These are phyloP conservation scores for Tricholoma terreum DNA, from an alignment of 768 basidiomycete species.

Conservation along the genomic window DNA sequence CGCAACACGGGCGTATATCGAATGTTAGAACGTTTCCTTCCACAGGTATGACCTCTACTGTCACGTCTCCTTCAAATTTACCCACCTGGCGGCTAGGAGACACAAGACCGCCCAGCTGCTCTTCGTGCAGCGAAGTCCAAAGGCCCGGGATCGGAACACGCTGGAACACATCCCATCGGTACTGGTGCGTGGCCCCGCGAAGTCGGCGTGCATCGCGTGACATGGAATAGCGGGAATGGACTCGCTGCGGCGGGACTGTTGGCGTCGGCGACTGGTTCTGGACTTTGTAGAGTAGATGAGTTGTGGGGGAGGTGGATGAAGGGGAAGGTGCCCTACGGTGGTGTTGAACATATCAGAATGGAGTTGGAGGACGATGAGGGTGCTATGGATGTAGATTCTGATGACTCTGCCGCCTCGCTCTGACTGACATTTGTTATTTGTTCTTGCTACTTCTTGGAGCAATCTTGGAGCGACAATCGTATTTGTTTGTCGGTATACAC, in stretches of 20 bases:
- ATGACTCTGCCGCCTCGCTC: conserved; percentile 26
- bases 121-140: conserved; percentile 17
- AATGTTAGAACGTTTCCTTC: conserved; percentile 85
- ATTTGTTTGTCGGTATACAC: no score
- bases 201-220: conserved; percentile 72
- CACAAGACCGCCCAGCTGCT: conserved; percentile 15
- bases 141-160: conserved; percentile 25
- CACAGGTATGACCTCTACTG: conserved; percentile 46
- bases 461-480: no score
- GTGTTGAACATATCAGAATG: conserved; percentile 57
- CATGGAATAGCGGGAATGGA: conserved; percentile 80
- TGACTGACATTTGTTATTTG: background rate
- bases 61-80: background rate
- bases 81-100: conserved; percentile 12
- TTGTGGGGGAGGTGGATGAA: conserved; percentile 72
- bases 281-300: conserved; percentile 83
- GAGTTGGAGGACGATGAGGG: conserved; percentile 48
- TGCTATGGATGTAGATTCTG: conserved; percentile 41
- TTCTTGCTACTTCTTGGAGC: background rate
- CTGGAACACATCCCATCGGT: conserved; percentile 30
- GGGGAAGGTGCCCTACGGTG: conserved; percentile 63
- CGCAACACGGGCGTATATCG: conserved; percentile 70
- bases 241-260: conserved; percentile 55
- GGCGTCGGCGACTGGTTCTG: conserved; percentile 80
- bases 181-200: conserved; percentile 79